These are phyloP conservation scores for Cystobasidium ongulense DNA, from an alignment of 768 basidiomycete genomes.

Conservation along the genomic window DNA sequence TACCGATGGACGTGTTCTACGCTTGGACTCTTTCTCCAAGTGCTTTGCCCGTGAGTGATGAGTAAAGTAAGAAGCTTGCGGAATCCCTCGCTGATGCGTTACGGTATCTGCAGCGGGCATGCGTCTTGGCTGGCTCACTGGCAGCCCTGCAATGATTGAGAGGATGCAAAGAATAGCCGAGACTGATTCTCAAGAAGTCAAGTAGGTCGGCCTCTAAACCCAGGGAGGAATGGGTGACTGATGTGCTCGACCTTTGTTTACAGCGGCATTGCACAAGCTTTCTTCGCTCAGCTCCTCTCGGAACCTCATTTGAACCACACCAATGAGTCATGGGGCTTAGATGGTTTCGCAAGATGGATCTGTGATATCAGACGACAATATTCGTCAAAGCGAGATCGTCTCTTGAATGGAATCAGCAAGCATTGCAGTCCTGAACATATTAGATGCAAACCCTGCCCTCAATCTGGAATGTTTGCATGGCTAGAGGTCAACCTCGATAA, in stretches of 20 bases:
- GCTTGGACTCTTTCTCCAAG: constrained; percentile 73
- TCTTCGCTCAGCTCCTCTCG: constrained; percentile 56
- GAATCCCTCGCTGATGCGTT: too few relatives aligned
- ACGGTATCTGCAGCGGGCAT: constrained; percentile 23
- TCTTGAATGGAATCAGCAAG: constrained; percentile 7
- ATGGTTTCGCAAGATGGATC: constrained; percentile 71
- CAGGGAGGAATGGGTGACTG: neutral
- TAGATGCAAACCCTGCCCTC: constrained; percentile 1
- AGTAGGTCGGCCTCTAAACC: constrained; percentile 37
- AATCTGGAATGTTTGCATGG: constrained; percentile 46
- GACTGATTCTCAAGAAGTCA: constrained; percentile 60
- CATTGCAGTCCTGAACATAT: constrained; percentile 7
- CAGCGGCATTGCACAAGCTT: constrained; percentile 58
- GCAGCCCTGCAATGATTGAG: constrained; percentile 66
- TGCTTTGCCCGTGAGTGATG: constrained; percentile 38
- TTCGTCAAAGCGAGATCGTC: constrained; percentile 1
- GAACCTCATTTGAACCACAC: constrained; percentile 19
- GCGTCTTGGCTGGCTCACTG: constrained; percentile 53
- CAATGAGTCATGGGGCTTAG: constrained; percentile 55
- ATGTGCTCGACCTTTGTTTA: neutral
- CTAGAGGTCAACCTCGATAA: constrained; percentile 58
- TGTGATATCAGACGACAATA: constrained; percentile 49
- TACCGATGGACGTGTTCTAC: constrained; percentile 72
- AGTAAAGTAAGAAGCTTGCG: constrained; percentile 20
- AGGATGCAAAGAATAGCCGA: constrained; percentile 65